A percentile compares a stretch with the other conserved stretches of the same genome.
phyloP scores from a whole-genome alignment of 164 flowering plant species.

The Tinospora cordifolia region DNA sequence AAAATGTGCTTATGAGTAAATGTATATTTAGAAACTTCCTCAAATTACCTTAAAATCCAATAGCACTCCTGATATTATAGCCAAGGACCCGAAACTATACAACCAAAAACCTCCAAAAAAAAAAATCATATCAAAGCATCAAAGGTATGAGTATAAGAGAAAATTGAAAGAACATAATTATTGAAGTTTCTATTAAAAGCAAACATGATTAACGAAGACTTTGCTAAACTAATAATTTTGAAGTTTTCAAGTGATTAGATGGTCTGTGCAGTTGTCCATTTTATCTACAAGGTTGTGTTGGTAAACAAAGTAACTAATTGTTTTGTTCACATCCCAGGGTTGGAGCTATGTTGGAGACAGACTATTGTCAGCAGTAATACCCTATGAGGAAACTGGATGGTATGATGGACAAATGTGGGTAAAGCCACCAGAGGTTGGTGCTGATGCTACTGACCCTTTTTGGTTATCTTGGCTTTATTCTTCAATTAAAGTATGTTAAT shows the following conservation, averaged over 20 bases:
- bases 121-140: not conserved
- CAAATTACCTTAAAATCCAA: not conserved
- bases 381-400: slow-evolving; percentile 97
- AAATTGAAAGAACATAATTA: not conserved
- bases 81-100: not conserved
- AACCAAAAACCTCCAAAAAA: not conserved
- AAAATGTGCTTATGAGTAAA: no score
- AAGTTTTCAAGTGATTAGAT: not conserved
- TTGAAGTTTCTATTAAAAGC: not conserved
- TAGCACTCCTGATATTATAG: not conserved
- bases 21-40: not conserved
- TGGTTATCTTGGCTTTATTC: not conserved
- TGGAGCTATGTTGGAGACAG: slow-evolving; percentile 98
- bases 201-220: no score
- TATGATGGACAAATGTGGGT: slow-evolving; percentile 99
- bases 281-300: not conserved
- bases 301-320: not conserved
- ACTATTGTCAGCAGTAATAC: slow-evolving; percentile 87
- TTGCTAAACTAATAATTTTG: not conserved
- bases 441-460: not conserved
- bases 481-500: not conserved
- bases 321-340: slow-evolving; percentile 40
- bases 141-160: not conserved
- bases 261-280: not conserved
- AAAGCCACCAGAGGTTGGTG: slow-evolving; percentile 89